Evolutionary conservation across 495 filamentous ascomycete species (phyloP).

Genomic region (Xylaria cubensis): DNA sequence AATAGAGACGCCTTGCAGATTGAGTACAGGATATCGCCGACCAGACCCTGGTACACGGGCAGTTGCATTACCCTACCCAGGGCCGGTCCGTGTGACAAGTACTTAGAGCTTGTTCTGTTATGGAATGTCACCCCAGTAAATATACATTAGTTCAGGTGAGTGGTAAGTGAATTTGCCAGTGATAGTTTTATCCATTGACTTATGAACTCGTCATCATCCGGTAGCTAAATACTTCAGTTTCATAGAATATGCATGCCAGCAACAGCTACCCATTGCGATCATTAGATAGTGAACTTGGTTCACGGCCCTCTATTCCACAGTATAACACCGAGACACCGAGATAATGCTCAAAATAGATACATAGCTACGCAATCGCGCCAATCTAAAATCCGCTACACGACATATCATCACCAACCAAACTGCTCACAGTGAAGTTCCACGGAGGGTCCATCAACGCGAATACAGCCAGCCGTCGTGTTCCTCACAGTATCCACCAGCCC

Average conservation of each 20-base stretch:
- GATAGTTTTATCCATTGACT: neutral
- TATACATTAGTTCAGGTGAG: neutral
- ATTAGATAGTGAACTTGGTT: neutral
- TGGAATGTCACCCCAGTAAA: neutral
- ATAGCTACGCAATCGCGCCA: neutral
- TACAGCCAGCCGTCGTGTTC: constrained; percentile 57
- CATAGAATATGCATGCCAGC: neutral
- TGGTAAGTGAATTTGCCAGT: neutral
- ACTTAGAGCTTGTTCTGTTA: no score
- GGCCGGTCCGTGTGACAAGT: no score
- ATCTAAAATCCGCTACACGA: constrained; percentile 3
- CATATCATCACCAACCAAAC: constrained; percentile 57
- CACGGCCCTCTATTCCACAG: neutral
- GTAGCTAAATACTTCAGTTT: neutral
- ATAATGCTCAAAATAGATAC: neutral
- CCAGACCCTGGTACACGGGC: no score
- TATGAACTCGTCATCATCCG: neutral
- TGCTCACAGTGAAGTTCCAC: constrained; percentile 62
- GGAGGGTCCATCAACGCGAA: constrained; percentile 54
- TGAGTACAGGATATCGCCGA: no score
- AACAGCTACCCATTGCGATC: neutral
- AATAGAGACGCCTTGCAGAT: no score
- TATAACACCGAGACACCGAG: neutral
- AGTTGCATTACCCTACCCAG: no score
- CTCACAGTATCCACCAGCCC: constrained; percentile 55